Base-by-base conservation (phyloP, 768 basidiomycete species). In the Mycena belliarum region DNA sequence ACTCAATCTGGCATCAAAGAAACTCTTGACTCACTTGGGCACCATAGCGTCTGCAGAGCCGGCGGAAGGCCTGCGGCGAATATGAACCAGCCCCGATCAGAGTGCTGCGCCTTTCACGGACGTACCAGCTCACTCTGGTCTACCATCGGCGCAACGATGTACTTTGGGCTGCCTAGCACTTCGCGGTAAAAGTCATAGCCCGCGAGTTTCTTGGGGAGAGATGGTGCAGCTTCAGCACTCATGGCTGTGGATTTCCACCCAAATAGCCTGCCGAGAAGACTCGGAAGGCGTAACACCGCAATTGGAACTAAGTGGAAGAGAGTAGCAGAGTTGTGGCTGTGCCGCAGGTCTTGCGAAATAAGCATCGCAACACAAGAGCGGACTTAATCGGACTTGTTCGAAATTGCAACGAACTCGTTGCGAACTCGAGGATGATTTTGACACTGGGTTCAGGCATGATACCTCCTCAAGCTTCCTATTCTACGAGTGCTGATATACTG, bases 61-160 rank as follows among this genome's bases (percentile, higher is more conserved):
- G 82, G 60, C 96, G 83, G 91, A 93, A 98, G 7, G 96, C 91
- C 95, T 98, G 66, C 10, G 24, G 26, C 8, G 21, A 15, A 21
- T 15, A 4, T 11, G 49, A 23, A 41, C 16, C 58, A 46, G 47
- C 18, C 45, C 50, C 50, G 50, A 23, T 26, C 29, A 48, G 23
- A 33, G 6, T n/a, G 11, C 47, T 6, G 20, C 47, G 21, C 40
- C 21, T 16, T 35, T 33, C 23, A 16, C 1, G 23, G 15, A 81
- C 89, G 65, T 65, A 97, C 95, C 71, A 98, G 80, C 72, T 98
- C 96, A 68, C 90, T 93, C 76, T 97, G 94, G 71, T 98, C 97
- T 0, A 98, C 97, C 97, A 99, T 99, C 18, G 97, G 97, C 10
- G 93, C 96, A 18, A 98, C 93, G 38, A 98, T 82, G 67, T 84